phyloP scores from a whole-genome alignment of 2,329 filamentous ascomycete genomes.

The Clonostachys byssicola region DNA sequence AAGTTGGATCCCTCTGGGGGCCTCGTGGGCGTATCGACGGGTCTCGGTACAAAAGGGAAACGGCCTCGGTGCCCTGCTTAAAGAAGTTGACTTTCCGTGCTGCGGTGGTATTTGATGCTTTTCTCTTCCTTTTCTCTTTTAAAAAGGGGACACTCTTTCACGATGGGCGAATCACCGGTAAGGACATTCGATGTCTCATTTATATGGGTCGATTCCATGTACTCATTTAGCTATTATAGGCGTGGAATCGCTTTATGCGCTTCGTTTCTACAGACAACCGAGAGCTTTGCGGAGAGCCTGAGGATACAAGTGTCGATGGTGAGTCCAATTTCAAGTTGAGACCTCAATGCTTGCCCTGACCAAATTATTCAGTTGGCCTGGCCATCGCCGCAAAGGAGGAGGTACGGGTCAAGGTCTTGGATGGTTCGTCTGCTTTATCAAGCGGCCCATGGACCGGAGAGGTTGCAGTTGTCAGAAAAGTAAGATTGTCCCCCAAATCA shows the following conservation, averaged over 20 bases:
- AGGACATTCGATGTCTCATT: background rate
- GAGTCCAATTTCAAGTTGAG: background rate
- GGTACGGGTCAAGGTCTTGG: slow-evolving; percentile 11
- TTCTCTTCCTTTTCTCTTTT: background rate
- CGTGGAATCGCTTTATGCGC: slow-evolving; percentile 12
- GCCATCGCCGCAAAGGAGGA: slow-evolving; percentile 8
- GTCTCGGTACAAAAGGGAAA: no score
- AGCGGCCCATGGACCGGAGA: slow-evolving; percentile 16
- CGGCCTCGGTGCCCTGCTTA: no score
- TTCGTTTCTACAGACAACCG: slow-evolving; percentile 14
- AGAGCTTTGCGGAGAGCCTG: slow-evolving; percentile 16
- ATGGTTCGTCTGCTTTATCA: slow-evolving; percentile 12
- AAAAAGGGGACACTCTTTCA: background rate
- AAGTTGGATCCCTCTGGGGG: no score
- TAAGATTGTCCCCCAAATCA: background rate
- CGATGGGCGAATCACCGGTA: background rate
- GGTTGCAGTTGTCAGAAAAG: slow-evolving; percentile 18
- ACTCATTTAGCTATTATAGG: slow-evolving; percentile 2
- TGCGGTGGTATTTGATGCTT: background rate
- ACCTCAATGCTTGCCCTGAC: background rate
- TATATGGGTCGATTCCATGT: no score
- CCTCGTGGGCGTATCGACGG: no score
- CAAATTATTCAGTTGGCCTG: slow-evolving; percentile 7
- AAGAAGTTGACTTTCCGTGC: background rate
- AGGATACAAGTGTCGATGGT: slow-evolving; percentile 12